Evolutionary conservation across 306 rosid genomes (phyloP), one percentile per base, ranked within the genome.

Genomic region (Cyamopsis tetragonoloba): DNA sequence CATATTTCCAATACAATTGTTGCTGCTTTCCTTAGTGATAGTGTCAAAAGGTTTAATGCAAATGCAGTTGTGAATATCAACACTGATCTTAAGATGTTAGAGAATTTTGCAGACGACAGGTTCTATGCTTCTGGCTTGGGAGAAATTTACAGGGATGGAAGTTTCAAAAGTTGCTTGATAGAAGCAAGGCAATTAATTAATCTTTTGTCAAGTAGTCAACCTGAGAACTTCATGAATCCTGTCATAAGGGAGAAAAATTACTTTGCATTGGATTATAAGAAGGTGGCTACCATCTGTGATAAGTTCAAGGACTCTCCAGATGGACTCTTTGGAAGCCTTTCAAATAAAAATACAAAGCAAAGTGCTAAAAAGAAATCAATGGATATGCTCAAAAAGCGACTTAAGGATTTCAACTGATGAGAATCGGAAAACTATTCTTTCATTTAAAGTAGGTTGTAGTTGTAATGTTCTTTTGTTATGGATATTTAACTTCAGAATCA

Each of bases 201-300:
- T 81, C 99, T 93, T 71, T 65, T 93, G 80, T 62, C 77, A 51
- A 90, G 99, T 74, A 86, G 88, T 70, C 99, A 93, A 66, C 97
- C 99, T 1, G 99, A 93, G 82, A 93, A 82, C 76, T 93, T 93
- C 88, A 86, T 93, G 97, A 90, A 93, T 85, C 95, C 99, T 35
- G 99, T 93, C 37, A 93, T 93, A 55, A 82, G 99, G 62, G 74
- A 86, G 95, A 88, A 63, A 71, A 88, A 88, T 57, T 90, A 93
- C 82, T 82, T 65, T 59, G 77, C 89, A 37, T 75, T 93, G 83
- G 99, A 93, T 75, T 77, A 93, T 54, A 93, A 85, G 82, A 93
- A 73, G 79, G 92, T 93, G 51, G 88, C 87, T 47, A 65, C 27
- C 22, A 83, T 93, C 57, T 86, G 96, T 34, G 99, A 93, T 26